Evolutionary conservation across 352 stramenopile species (phyloP).

Genomic region (Pythium apleroticum): DNA sequence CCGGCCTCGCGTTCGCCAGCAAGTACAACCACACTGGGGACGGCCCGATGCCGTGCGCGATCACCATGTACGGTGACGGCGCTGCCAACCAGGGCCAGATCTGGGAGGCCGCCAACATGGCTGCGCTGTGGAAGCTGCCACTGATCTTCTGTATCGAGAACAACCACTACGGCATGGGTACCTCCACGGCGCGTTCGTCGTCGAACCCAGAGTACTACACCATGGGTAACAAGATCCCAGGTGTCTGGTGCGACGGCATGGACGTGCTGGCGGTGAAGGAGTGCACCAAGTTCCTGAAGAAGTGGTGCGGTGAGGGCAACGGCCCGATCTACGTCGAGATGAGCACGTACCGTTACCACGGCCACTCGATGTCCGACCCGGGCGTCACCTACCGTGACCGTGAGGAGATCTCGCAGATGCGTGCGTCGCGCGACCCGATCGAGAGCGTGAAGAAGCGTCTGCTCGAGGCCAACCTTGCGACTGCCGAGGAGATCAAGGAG

Average conservation of each 20-base stretch:
- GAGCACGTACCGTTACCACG: constrained; percentile 99
- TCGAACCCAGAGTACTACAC: constrained; percentile 99
- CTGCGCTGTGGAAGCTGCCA: constrained; percentile 97
- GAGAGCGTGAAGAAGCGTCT: constrained; percentile 98
- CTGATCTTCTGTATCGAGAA: constrained; percentile 99
- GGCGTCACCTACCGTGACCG: constrained; percentile 99
- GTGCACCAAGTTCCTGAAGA: constrained; percentile 96
- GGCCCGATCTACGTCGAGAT: constrained; percentile 99
- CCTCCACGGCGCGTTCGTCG: constrained; percentile 95
- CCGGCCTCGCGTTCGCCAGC: constrained; percentile 97
- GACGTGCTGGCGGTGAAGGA: constrained; percentile 97
- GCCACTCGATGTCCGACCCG: constrained; percentile 99
- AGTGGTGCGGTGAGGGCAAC: constrained; percentile 95
- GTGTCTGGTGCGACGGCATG: constrained; percentile 99
- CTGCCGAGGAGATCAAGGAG: constrained; percentile 98
- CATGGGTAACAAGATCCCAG: constrained; percentile 99
- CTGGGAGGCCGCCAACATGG: constrained; percentile 97
- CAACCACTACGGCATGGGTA: constrained; percentile 99
- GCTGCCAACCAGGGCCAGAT: constrained; percentile 99
- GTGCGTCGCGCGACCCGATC: constrained; percentile 97
- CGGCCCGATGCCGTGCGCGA: constrained; percentile 90
- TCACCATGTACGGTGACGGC: constrained; percentile 99
- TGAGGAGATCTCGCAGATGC: constrained; percentile 99
- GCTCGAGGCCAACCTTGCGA: constrained; percentile 93
- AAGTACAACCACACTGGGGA: constrained; percentile 97